Conservation (phyloP, 2,329 filamentous ascomycete species). For the Pseudohalonectria lignicola region DNA sequence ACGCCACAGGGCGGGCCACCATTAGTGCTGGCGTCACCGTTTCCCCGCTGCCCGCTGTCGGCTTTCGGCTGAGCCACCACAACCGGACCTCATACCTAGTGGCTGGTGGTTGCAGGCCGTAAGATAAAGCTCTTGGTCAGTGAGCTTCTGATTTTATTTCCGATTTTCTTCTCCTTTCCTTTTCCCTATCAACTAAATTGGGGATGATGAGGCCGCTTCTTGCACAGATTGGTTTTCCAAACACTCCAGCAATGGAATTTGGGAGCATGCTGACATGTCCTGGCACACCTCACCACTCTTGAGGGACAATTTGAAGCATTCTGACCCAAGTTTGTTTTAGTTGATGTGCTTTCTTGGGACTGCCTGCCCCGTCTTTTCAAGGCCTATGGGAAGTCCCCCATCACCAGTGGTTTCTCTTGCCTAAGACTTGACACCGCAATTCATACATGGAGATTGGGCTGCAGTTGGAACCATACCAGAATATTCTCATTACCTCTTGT, state of each 20-base stretch:
- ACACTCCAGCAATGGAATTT: slow-evolving; percentile 20
- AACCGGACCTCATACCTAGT: neutral
- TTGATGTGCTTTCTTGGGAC: slow-evolving; percentile 10
- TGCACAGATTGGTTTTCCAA: slow-evolving; percentile 42
- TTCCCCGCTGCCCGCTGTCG: too few species aligned
- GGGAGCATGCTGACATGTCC: slow-evolving; percentile 55
- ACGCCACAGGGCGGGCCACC: too few species aligned
- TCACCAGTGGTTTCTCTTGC: too few species aligned
- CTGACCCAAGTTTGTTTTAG: slow-evolving; percentile 45
- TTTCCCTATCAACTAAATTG: slow-evolving; percentile 65
- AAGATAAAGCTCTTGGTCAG: too few species aligned
- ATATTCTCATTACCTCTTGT: too few species aligned
- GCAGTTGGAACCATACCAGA: too few species aligned
- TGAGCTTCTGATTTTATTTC: slow-evolving; percentile 4
- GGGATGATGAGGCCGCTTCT: slow-evolving; percentile 63
- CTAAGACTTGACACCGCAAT: too few species aligned
- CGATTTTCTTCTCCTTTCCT: slow-evolving; percentile 23
- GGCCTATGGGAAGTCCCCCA: too few species aligned
- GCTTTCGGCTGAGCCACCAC: neutral
- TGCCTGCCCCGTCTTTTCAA: too few species aligned
- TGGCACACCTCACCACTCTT: slow-evolving; percentile 52
- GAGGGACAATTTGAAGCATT: slow-evolving; percentile 52
- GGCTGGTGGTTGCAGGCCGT: too few species aligned
- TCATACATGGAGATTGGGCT: too few species aligned
- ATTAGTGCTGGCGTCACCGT: too few species aligned